These are phyloP conservation scores for Sarocladium oryzae DNA, from an alignment of 2,329 filamentous ascomycete genomes.

Conservation along the genomic window DNA sequence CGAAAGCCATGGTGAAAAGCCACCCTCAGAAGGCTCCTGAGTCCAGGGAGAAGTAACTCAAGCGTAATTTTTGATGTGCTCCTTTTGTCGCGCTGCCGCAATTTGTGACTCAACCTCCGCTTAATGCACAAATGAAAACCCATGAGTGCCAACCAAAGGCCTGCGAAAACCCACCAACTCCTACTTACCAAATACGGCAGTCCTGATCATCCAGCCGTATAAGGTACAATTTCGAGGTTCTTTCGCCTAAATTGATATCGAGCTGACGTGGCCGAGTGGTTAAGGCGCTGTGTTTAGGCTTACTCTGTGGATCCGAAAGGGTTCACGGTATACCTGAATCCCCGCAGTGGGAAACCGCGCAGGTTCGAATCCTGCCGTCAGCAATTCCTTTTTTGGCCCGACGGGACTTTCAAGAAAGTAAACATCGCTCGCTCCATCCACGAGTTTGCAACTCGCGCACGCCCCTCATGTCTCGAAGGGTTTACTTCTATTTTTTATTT, in stretches of 20 bases:
- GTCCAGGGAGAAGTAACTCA: too few species aligned
- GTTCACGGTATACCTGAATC: slow-evolving; percentile 14
- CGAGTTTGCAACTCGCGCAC: too few species aligned
- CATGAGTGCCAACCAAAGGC: background rate
- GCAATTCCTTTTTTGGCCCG: slow-evolving; percentile 20
- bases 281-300: slow-evolving; percentile 51
- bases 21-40: background rate
- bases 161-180: slow-evolving; percentile 1
- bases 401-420: too few species aligned
- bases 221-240: background rate
- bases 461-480: too few species aligned
- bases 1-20: slow-evolving; percentile 29
- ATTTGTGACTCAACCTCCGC: background rate
- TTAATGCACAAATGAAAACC: background rate
- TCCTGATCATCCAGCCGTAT: background rate
- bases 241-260: slow-evolving; percentile 8
- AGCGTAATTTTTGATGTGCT: too few species aligned
- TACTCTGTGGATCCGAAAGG: slow-evolving; percentile 3
- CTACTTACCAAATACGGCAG: slow-evolving; percentile 2
- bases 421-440: too few species aligned
- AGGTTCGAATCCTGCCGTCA: slow-evolving; percentile 47
- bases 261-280: slow-evolving; percentile 42
- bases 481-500: too few species aligned
- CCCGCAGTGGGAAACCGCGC: slow-evolving; percentile 38
- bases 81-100: too few species aligned